Conservation (phyloP, 1,284 basidiomycete species). For the Lignosus rhinocerotis region DNA sequence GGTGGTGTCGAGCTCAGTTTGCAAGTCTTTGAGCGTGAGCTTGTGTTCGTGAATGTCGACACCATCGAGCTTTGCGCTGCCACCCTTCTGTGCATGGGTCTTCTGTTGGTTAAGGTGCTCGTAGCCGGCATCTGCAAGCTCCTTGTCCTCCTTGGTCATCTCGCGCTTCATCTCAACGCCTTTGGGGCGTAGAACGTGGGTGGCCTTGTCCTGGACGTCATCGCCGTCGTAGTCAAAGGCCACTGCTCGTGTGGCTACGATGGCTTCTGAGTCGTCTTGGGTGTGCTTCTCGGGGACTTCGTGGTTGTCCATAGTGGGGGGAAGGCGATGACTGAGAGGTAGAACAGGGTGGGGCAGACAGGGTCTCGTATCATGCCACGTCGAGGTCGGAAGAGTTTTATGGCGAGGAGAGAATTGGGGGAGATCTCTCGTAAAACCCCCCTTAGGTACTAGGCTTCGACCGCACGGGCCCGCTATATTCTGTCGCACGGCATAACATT, state of each 20-base stretch:
- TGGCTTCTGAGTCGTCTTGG: slow-evolving; percentile 25
- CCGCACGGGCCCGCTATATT: background rate
- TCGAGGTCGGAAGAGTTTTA: slow-evolving; percentile 8
- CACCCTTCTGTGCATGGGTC: slow-evolving; percentile 35
- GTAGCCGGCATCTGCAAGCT: slow-evolving; percentile 68
- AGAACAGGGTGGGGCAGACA: slow-evolving; percentile 4
- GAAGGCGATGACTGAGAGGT: background rate
- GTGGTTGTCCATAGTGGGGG: slow-evolving; percentile 20
- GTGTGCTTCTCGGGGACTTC: slow-evolving; percentile 18
- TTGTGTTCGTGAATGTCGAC: slow-evolving; percentile 60
- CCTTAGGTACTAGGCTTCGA: background rate
- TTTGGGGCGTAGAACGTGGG: slow-evolving; percentile 41
- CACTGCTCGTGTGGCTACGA: slow-evolving; percentile 36
- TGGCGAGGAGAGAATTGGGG: slow-evolving; percentile 3
- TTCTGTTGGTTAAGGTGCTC: slow-evolving; percentile 55
- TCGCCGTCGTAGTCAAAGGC: slow-evolving; percentile 48
- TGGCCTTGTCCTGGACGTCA: slow-evolving; percentile 43
- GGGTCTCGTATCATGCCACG: background rate
- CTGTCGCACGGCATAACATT: slow-evolving; percentile 10
- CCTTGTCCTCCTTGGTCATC: slow-evolving; percentile 65
- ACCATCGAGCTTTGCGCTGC: slow-evolving; percentile 34
- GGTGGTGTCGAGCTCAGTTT: slow-evolving; percentile 44
- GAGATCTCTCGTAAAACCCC: slow-evolving; percentile 6
- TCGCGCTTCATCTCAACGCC: slow-evolving; percentile 61
- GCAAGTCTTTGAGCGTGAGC: slow-evolving; percentile 44